phyloP scores from a whole-genome alignment of 2,329 filamentous ascomycete genomes.

The Ophiocordyceps sinensis region DNA sequence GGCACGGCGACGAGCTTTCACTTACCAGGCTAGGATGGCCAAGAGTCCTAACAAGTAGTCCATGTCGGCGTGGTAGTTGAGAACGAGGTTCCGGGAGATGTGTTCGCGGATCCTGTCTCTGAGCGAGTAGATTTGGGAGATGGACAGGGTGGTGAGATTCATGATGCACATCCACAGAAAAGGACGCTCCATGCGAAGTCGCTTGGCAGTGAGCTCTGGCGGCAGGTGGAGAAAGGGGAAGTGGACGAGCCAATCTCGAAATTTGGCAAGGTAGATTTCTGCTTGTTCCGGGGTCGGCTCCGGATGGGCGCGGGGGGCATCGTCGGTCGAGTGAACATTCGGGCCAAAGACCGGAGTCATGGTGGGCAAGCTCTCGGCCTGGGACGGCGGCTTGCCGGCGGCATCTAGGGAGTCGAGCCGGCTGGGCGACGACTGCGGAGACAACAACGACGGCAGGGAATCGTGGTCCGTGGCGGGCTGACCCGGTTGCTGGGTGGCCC shows the following conservation, averaged over 20 bases:
- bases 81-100: conserved; percentile 28
- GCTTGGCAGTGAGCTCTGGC: conserved; percentile 18
- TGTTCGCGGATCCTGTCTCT: conserved; percentile 26
- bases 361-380: not conserved
- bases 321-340: not conserved
- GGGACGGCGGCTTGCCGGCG: conserved; percentile 2
- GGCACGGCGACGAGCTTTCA: not conserved
- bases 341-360: not conserved
- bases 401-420: conserved; percentile 22
- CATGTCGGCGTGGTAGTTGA: conserved; percentile 32
- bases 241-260: conserved; percentile 24
- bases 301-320: conserved; percentile 8
- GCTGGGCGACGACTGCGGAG: conserved; percentile 9
- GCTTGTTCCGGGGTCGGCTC: conserved; percentile 21
- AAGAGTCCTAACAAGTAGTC: conserved; percentile 39
- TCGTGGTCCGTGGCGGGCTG: not conserved
- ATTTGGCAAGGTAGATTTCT: conserved; percentile 24
- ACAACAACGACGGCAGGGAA: conserved; percentile 1
- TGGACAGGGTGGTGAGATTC: conserved; percentile 27
- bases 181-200: conserved; percentile 25
- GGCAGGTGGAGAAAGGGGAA: conserved; percentile 31
- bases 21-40: conserved; percentile 5
- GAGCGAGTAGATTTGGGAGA: conserved; percentile 22
- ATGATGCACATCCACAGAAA: conserved; percentile 37
- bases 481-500: conserved; percentile 12